phyloP scores from a whole-genome alignment of 2,329 filamentous ascomycete genomes.

The Emydomyces testavorans region DNA sequence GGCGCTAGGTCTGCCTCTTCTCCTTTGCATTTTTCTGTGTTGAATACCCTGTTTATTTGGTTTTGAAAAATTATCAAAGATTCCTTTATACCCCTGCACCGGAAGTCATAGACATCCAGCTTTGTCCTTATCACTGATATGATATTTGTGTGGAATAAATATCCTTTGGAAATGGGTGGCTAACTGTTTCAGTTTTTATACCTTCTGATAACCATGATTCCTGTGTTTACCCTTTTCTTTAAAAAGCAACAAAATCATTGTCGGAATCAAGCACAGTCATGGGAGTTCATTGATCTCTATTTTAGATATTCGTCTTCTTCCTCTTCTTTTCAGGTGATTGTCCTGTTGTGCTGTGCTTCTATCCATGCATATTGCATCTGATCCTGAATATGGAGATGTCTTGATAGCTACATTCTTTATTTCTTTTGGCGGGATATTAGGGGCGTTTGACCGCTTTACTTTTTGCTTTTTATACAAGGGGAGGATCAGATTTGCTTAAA shows the following conservation, averaged over 20 bases:
- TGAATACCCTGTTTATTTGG: slow-evolving; percentile 4
- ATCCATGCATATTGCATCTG: background rate
- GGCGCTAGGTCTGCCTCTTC: slow-evolving; percentile 6
- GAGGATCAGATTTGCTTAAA: slow-evolving; percentile 1
- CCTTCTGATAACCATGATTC: background rate
- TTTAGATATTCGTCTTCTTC: background rate
- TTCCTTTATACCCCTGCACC: slow-evolving; percentile 7
- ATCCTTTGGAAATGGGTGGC: slow-evolving; percentile 9
- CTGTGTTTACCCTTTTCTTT: background rate
- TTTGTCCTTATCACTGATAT: slow-evolving; percentile 1
- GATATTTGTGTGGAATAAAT: slow-evolving; percentile 9
- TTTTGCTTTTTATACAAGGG: background rate
- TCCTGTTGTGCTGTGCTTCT: no score
- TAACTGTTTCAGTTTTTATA: background rate
- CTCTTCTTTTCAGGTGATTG: background rate
- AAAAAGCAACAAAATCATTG: slow-evolving; percentile 11
- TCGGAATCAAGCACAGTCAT: slow-evolving; percentile 3
- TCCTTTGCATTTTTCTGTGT: background rate
- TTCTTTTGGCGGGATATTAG: slow-evolving; percentile 1
- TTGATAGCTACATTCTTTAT: slow-evolving; percentile 6
- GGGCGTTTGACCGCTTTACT: background rate
- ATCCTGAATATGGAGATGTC: slow-evolving; percentile 2
- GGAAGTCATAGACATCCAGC: background rate
- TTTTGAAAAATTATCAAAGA: background rate
- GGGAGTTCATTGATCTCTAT: slow-evolving; percentile 1